Evolutionary conservation across 805 yeast genomes (phyloP), one percentile per base, ranked within the genome.

Genomic region (Pachysolen tannophilus): DNA sequence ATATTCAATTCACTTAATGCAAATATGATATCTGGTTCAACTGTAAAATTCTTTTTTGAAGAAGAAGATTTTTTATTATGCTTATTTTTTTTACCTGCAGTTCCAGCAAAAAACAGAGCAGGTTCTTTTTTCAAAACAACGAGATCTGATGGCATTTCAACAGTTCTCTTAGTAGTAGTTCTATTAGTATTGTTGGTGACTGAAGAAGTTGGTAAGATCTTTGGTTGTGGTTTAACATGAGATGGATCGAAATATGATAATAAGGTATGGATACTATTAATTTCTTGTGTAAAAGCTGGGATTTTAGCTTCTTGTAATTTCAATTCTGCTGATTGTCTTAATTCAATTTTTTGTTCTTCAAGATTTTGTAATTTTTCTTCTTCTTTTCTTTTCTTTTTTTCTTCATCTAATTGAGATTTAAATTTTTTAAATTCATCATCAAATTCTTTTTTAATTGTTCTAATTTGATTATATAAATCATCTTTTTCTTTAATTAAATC

Each of bases 241-340:
- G 79, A 53, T 46, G 94, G 92, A 53, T 87, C 95, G 48, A 92
- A 84, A 60, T 74, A 74, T 25, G 63, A 52, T 55, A 88, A 68
- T 54, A 87, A 68, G 37, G 71, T 64, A 58, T 87, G 84, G 50
- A 92, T 82, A 43, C 80, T 66, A 45, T 69, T 69, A 49, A 90
- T 80, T 62, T 92, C 95, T 30, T 63, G 63, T 40, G 80, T 75
- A 62, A 82, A 88, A 19, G 97, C 97, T 20, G 97, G 95, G 47
- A 62, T 61, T 29, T 61, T 58, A 31, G 87, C 87, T 43, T 76
- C 82, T 34, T 76, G 71, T 65, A 83, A 74, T 51, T 75, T 75
- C 52, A 73, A 67, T 48, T 84, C 85, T 80, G 82, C 49, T 69
- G 76, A 60, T 69, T 69, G 55, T 50, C 52, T 61, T 64, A 45